phyloP scores from a whole-genome alignment of 2,329 filamentous ascomycete species.

The Laburnicola sp. region DNA sequence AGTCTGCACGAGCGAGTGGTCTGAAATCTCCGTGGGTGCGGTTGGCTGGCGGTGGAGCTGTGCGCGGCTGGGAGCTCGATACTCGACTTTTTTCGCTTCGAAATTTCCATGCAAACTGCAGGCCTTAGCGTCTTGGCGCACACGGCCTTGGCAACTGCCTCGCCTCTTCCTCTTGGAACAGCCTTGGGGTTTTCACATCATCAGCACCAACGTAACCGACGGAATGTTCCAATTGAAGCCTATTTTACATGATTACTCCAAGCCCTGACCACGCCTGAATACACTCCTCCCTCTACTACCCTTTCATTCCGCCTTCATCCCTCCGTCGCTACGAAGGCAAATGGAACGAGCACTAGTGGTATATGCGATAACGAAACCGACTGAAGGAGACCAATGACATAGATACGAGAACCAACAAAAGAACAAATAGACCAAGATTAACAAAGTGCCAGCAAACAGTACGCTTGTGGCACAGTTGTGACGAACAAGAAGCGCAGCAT shows the following conservation, averaged over 20 bases:
- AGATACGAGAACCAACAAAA: slow-evolving; percentile 10
- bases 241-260: slow-evolving; percentile 28
- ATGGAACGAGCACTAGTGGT: slow-evolving; percentile 39
- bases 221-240: background rate
- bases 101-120: slow-evolving; percentile 12
- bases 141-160: slow-evolving; percentile 8
- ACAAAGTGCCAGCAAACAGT: slow-evolving; percentile 22
- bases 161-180: slow-evolving; percentile 9
- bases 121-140: slow-evolving; percentile 7
- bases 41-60: slow-evolving; percentile 3
- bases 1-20: no score
- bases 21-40: background rate
- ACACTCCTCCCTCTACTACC: slow-evolving; percentile 23
- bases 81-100: slow-evolving; percentile 10
- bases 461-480: slow-evolving; percentile 28
- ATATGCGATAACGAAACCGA: slow-evolving; percentile 39
- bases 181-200: no score
- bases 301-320: slow-evolving; percentile 17
- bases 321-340: slow-evolving; percentile 28
- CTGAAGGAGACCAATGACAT: slow-evolving; percentile 19
- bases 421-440: slow-evolving; percentile 29
- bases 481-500: slow-evolving; percentile 32
- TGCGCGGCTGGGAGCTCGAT: slow-evolving; percentile 5
- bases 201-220: background rate
- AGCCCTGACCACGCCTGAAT: slow-evolving; percentile 18